Base-by-base conservation (phyloP, 495 filamentous ascomycete species). In the Penicillium herquei region DNA sequence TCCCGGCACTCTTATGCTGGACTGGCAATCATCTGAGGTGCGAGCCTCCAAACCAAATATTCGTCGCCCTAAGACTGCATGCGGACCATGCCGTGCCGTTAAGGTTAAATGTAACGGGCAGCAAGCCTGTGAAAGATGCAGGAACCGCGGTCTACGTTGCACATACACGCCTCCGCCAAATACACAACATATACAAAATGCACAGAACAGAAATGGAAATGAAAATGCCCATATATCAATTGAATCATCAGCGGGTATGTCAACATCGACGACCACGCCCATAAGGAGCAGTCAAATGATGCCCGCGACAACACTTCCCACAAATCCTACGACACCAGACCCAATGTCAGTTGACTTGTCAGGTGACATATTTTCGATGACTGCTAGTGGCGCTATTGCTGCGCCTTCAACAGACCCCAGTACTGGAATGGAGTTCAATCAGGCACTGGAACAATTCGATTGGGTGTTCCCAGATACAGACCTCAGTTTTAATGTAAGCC, bases 51-150 rank as follows among this genome's bases (percentile, higher is more conserved):
- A 52, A 6, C 55, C 55, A 5, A 9, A 3, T 3, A 16, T 45
- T n/a, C 55, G 55, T 39, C 55, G 55, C 12, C 55, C 55, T 10
- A 57, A 52, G 48, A 57, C 55, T 17, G 55, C 55, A 52, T 57
- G 55, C 31, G 32, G 52, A 32, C 48, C 48, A 7, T 57, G 55
- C 32, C 55, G 55, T 14, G 13, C 49, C 35, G 55, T 49, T 7
- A 57, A 57, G n/a, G 49, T 18, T 1, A 57, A 57, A 33, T 57
- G 55, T 40, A 57, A 57, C 18, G 55, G 55, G 10, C 37, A 57
- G n/a, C 40, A 16, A 39, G 31, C 7, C 16, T 57, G 55, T 30
- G 48, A 57, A 7, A 34, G 48, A 57, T 57, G 55, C 31, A 57
- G 14, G 16, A 47, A 47, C 8, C 48, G 49, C 26, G 49, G 40